Evolutionary conservation across 2,329 filamentous ascomycete species (phyloP).

Genomic region (Clarireedia paspali): DNA sequence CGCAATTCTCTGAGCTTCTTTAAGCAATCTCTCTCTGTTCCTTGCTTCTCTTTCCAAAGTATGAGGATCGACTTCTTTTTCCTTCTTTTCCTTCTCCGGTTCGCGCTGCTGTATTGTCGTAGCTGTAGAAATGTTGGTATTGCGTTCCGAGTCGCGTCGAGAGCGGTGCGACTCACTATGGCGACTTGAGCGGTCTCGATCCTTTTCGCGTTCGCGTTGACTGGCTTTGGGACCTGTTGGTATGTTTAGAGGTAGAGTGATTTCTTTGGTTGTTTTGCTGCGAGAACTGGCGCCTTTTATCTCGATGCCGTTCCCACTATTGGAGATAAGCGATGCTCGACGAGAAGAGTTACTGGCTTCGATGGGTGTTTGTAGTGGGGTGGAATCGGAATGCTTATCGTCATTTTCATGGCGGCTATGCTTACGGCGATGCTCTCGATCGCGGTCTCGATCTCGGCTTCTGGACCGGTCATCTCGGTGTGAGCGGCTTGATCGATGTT

Average conservation of each 20-base stretch:
- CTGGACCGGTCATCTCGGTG: conserved; percentile 37
- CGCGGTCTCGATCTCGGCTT: conserved; percentile 31
- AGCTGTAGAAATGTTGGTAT: conserved; percentile 5
- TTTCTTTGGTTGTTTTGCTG: conserved; percentile 20
- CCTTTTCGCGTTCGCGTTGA: conserved; percentile 17
- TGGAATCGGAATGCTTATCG: conserved; percentile 13
- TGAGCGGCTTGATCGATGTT: conserved; percentile 39
- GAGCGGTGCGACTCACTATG: conserved; percentile 29
- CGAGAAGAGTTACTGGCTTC: conserved; percentile 13
- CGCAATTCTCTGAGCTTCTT: conserved; percentile 60
- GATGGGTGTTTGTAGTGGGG: conserved; percentile 12
- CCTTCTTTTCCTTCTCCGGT: conserved; percentile 11
- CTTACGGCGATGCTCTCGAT: conserved; percentile 34
- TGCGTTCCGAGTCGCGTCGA: conserved; percentile 30
- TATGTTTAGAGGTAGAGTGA: conserved; percentile 23
- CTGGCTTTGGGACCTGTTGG: conserved; percentile 23
- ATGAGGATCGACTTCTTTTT: conserved; percentile 35
- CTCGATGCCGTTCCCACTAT: conserved; percentile 22
- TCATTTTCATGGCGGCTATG: conserved; percentile 23
- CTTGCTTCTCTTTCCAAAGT: conserved; percentile 61
- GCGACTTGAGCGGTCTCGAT: conserved; percentile 25
- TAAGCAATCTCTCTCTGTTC: conserved; percentile 57
- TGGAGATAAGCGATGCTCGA: conserved; percentile 16
- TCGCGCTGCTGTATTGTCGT: background rate
- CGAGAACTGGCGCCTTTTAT: conserved; percentile 27